A percentile compares a stretch with the other conserved stretches of the same genome.
These are phyloP conservation scores for Aspergillus phoenicis DNA, from an alignment of 2,329 filamentous ascomycete species.

Conservation along the genomic window DNA sequence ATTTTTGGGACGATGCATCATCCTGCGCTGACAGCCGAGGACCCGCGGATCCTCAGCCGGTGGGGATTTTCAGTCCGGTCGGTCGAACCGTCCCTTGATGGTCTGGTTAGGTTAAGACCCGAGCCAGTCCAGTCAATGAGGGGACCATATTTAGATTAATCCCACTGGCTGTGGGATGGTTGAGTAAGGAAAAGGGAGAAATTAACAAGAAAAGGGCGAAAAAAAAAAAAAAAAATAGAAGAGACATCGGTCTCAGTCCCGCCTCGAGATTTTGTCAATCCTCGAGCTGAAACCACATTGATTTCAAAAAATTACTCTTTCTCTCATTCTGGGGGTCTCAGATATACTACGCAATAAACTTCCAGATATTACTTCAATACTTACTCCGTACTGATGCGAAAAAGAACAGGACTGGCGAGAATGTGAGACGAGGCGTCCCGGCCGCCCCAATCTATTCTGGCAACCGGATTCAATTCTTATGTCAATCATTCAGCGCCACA, in stretches of 20 bases:
- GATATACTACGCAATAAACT: background rate
- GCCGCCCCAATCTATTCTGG: constrained; percentile 6
- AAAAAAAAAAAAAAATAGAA: no score
- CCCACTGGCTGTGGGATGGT: background rate
- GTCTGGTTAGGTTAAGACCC: background rate
- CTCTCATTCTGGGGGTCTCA: background rate
- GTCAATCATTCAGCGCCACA: constrained; percentile 22
- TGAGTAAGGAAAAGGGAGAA: background rate
- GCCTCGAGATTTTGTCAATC: background rate
- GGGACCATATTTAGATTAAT: background rate
- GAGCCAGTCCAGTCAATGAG: background rate
- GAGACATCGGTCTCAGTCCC: no score
- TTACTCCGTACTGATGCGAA: background rate
- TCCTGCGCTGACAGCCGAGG: constrained; percentile 17
- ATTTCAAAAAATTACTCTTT: background rate
- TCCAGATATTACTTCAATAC: background rate
- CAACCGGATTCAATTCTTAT: constrained; percentile 15
- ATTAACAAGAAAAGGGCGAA: no score
- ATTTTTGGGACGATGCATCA: constrained; percentile 12
- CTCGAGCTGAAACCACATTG: background rate
- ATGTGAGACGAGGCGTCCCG: constrained; percentile 15
- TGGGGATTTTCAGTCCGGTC: constrained; percentile 9
- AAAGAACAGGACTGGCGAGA: constrained; percentile 1
- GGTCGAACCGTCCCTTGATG: constrained; percentile 15
- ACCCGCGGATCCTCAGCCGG: constrained; percentile 9